Evolutionary conservation across 768 basidiomycete genomes (phyloP), one percentile per base, ranked within the genome.

Genomic region (Infundibulicybe gibba): DNA sequence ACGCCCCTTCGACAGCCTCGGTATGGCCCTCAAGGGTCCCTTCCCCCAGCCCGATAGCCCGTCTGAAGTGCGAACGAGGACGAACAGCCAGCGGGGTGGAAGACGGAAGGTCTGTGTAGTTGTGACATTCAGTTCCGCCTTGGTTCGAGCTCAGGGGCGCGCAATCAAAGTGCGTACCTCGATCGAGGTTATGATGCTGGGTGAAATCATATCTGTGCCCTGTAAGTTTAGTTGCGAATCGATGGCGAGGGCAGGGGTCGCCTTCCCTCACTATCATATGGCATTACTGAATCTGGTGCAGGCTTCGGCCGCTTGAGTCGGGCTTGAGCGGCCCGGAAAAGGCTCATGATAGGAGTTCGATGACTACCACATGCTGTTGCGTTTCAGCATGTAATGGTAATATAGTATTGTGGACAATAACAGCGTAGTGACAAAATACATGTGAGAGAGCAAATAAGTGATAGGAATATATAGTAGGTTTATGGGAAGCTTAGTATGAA

Each of bases 81-180:
- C 80, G 54, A 88, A 86, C 3, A 89, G 67, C 86, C 85, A 87
- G 32, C 83, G 72, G 0, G 85, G 84, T 13, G 80, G 79, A n/a
- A 87, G 69, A 49, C 81, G 81, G 63, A 89, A 87, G 10, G 71
- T 65, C 77, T 81, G 34, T 14, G 13, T n/a, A 17, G 15, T 32
- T 20, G 43, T 49, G n/a, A 49, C n/a, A 25, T 21, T 44, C 32
- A 4, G 15, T 34, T 32, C 15, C 34, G 30, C 34, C 21, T 11
- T 14, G 21, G 13, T 8, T 30, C 11, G 32, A 3, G 31, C 21
- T 32, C 20, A 40, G 14, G 11, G n/a, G 17, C 32, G 8, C 11
- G 6, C 15, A 21, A 21, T 17, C 16, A 12, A 39, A 14, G 37
- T 16, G 41, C 51, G 31, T 13, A 59, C 62, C 53, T 65, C 63